Conservation (phyloP, 2,329 filamentous ascomycete genomes). For the Pseudogymnoascus pannorum region DNA sequence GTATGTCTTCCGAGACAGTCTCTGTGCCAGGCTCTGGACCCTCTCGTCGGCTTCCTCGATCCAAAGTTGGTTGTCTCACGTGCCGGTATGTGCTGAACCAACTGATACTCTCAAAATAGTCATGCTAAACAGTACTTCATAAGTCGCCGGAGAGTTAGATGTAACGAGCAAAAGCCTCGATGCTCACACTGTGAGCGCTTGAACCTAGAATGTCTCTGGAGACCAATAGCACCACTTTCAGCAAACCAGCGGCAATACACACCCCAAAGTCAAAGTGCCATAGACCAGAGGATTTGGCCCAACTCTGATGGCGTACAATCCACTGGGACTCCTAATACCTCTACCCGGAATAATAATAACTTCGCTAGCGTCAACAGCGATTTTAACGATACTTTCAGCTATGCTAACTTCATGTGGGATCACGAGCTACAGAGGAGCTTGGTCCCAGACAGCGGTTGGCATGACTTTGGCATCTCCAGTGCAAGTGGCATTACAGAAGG, state of each 20-base stretch:
- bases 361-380: constrained; percentile 25
- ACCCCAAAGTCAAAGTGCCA: background rate
- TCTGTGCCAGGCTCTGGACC: background rate
- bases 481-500: background rate
- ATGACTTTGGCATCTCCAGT: constrained; percentile 10
- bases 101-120: background rate
- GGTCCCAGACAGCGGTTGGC: constrained; percentile 13
- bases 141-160: constrained; percentile 47
- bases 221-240: constrained; percentile 18
- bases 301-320: background rate
- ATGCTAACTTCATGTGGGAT: constrained; percentile 44
- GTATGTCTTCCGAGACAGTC: background rate
- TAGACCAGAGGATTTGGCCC: background rate
- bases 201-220: constrained; percentile 47
- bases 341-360: constrained; percentile 16
- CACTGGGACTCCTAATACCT: background rate
- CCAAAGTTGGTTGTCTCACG: constrained; percentile 39
- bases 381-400: constrained; percentile 37
- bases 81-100: constrained; percentile 37
- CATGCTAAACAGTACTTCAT: background rate
- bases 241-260: constrained; percentile 16
- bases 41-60: constrained; percentile 18
- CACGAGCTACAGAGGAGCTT: constrained; percentile 31
- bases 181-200: constrained; percentile 48
- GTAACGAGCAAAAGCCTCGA: constrained; percentile 44